Base-by-base conservation (phyloP, 768 basidiomycete species). In the Tulasnella sp. region DNA sequence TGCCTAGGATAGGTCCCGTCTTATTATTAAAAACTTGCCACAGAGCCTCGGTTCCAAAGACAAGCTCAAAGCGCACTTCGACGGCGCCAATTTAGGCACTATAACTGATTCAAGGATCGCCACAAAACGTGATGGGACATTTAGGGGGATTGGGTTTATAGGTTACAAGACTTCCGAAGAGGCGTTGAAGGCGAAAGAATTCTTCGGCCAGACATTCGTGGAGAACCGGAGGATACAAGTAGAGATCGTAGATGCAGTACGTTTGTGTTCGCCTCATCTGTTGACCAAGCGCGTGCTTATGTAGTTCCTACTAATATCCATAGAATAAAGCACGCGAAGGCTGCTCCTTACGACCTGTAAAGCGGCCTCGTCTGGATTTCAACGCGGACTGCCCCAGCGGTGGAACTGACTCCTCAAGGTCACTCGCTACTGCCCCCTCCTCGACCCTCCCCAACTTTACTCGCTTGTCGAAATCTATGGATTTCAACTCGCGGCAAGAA, bases 41-140 rank as follows among this genome's bases (percentile, higher is more conserved):
- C 84, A 89, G 0, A 92, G 92, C 84, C 87, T 93, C 31, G 28
- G 34, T 20, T 92, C 93, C 0, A 89, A 91, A 18, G 88, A 88
- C 22, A 89, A 89, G n/a, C 90, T 96, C 20, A 88, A 90, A 74
- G 89, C 90, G 78, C 92, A 95, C 85, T 94, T 96, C 82, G 88
- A 88, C 46, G 89, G 87, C 40, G 89, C 90, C 28, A 93, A 93
- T 1, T 86, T 87, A 0, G 93, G 92, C 4, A 90, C 89, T 1
- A 89, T 98, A 72, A 99, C 98, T 5, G 98, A 99, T 87, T 88
- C 92, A 76, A 94, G 94, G 85, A 89, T 98, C 76, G 91, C 95
- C 5, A 88, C 88, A 41, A 94, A 94, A 85, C 87, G 86, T 0
- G 92, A 82, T 5, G 96, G 96, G 0, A 92, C 92, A 0, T 92